Percentiles rank a stretch among this genome's conserved stretches.
Evolutionary conservation across 768 basidiomycete species (phyloP).

Genomic region (Agrocybe chaxingu): DNA sequence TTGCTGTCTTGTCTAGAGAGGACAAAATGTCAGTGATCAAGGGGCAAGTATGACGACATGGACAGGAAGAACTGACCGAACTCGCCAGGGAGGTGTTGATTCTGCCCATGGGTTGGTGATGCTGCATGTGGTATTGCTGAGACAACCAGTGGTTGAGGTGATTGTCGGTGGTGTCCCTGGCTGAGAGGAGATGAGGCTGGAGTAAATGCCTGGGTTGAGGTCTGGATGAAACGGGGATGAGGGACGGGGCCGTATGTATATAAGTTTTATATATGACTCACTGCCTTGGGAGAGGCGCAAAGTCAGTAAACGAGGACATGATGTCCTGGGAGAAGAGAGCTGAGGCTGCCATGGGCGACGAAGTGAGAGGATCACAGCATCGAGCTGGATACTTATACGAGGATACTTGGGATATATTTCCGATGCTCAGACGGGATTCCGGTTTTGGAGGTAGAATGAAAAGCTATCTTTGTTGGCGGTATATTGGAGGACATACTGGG

Average conservation of each 20-base stretch:
- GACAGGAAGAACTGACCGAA: constrained; percentile 5
- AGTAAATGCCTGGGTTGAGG: constrained; percentile 4
- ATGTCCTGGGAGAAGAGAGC: constrained; percentile 20
- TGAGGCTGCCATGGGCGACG: constrained; percentile 14
- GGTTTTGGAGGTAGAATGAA: constrained; percentile 16
- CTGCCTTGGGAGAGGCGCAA: constrained; percentile 17
- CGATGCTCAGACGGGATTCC: constrained; percentile 15
- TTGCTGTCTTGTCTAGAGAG: neutral
- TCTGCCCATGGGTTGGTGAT: constrained; percentile 3
- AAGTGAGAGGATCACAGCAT: constrained; percentile 13
- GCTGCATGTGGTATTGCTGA: constrained; percentile 10
- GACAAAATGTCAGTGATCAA: no score
- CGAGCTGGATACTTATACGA: constrained; percentile 22
- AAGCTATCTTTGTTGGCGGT: constrained; percentile 16
- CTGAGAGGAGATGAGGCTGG: neutral
- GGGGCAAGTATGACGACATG: neutral
- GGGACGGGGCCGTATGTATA: constrained; percentile 12
- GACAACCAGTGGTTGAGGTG: constrained; percentile 14
- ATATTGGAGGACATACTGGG: constrained; percentile 13
- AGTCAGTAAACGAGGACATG: constrained; percentile 16
- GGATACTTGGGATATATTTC: constrained; percentile 21
- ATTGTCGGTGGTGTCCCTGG: neutral
- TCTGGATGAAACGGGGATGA: constrained; percentile 1
- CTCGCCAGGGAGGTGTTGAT: neutral
- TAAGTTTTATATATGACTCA: constrained; percentile 16